Conservation (phyloP, 2,329 filamentous ascomycete species). For the Pseudogymnoascus sp. region DNA sequence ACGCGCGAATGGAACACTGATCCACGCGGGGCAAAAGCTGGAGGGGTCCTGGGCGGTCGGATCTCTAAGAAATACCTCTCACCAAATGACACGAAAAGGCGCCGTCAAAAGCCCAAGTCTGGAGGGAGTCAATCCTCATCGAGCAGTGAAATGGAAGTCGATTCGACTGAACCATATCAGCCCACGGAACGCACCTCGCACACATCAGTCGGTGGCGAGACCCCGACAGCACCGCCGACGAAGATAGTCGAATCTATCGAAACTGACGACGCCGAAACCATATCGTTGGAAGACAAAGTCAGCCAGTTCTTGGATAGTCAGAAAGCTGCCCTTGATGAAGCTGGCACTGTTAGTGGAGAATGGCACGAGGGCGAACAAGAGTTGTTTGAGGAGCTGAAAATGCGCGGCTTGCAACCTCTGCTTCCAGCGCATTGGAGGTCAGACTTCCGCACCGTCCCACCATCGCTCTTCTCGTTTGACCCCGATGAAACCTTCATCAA, state of each 20-base stretch:
- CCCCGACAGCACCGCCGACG: neutral
- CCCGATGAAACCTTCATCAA: conserved; percentile 23
- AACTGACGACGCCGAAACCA: conserved; percentile 8
- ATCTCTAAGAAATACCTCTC: conserved; percentile 17
- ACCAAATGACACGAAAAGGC: conserved; percentile 16
- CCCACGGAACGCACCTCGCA: neutral
- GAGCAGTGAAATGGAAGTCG: conserved; percentile 11
- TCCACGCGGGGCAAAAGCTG: conserved; percentile 9
- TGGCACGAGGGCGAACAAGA: conserved; percentile 26
- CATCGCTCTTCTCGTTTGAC: conserved; percentile 22
- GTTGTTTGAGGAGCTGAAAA: conserved; percentile 24
- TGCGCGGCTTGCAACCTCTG: conserved; percentile 26
- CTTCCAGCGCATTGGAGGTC: conserved; percentile 23
- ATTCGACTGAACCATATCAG: neutral
- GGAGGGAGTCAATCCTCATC: neutral
- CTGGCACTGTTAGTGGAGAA: conserved; percentile 16
- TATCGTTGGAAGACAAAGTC: conserved; percentile 19
- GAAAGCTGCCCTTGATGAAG: conserved; percentile 21
- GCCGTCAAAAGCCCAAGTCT: neutral
- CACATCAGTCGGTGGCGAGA: conserved; percentile 10
- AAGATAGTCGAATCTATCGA: conserved; percentile 11
- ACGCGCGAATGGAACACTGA: neutral
- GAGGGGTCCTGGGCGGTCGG: conserved; percentile 12
- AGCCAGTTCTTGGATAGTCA: conserved; percentile 25
- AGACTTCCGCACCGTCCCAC: conserved; percentile 27